Conservation (phyloP, 2,329 filamentous ascomycete species). For the Mycosphaerella sp. region DNA sequence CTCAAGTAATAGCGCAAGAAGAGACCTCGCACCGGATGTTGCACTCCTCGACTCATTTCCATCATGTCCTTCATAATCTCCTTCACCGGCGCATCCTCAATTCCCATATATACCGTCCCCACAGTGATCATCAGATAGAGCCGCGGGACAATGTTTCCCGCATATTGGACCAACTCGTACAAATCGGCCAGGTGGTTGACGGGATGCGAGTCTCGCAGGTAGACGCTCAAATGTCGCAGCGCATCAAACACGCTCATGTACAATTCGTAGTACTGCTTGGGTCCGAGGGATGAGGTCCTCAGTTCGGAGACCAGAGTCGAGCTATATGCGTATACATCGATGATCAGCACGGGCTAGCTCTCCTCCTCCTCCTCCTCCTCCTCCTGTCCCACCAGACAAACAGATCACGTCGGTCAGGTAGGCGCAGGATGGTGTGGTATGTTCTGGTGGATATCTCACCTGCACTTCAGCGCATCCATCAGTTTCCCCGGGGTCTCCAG, state of each 20-base stretch:
- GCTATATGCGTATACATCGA: constrained; percentile 44
- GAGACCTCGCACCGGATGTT: constrained; percentile 90
- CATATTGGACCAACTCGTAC: constrained; percentile 97
- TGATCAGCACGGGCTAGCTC: no score
- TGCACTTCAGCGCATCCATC: constrained; percentile 99
- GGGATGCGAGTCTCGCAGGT: constrained; percentile 94
- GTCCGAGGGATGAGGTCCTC: constrained; percentile 92
- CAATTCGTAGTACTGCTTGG: constrained; percentile 99
- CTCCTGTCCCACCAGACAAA: no score
- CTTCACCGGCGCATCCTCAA: constrained; percentile 96
- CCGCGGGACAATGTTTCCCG: constrained; percentile 92
- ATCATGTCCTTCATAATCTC: constrained; percentile 99
- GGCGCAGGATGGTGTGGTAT: background rate
- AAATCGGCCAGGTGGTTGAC: constrained; percentile 96
- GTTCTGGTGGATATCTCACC: constrained; percentile 55
- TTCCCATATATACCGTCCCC: constrained; percentile 97
- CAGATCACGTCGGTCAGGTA: no score
- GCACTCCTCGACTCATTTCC: constrained; percentile 98
- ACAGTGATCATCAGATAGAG: constrained; percentile 99
- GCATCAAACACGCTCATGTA: constrained; percentile 99
- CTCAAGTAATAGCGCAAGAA: constrained; percentile 96
- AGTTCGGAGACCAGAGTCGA: constrained; percentile 98
- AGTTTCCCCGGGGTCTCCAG: constrained; percentile 96
- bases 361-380: no score
- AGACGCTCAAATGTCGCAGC: constrained; percentile 88